Conservation (phyloP, 805 yeast species). For the Candida ipomoeae region DNA sequence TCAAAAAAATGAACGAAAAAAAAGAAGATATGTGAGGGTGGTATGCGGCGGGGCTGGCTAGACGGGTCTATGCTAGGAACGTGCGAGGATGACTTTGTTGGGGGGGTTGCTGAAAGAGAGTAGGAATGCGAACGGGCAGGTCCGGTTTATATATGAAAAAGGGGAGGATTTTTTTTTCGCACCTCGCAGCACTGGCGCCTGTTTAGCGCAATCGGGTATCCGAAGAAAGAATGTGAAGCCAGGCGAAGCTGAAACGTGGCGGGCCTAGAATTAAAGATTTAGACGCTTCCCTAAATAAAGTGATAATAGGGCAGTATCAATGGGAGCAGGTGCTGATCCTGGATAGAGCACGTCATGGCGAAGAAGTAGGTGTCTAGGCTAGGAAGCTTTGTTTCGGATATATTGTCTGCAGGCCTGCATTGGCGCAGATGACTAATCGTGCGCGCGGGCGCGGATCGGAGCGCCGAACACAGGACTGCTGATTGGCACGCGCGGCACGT, state of each 20-base stretch:
- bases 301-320: too few relatives aligned
- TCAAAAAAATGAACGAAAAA: constrained; percentile 6
- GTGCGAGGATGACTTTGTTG: not conserved
- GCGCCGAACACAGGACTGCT: not conserved
- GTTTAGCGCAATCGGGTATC: not conserved
- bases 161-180: not conserved
- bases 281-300: too few relatives aligned
- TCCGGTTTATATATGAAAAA: not conserved
- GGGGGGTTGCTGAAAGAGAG: not conserved
- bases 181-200: not conserved
- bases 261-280: too few relatives aligned
- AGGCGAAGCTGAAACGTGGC: not conserved
- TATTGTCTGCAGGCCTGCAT: not conserved
- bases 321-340: too few relatives aligned
- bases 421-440: not conserved
- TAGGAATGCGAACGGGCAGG: not conserved
- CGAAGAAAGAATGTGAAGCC: too few relatives aligned
- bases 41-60: not conserved
- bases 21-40: constrained; percentile 2
- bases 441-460: not conserved
- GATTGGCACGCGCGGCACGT: not conserved
- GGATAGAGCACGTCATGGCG: too few relatives aligned
- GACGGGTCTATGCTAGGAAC: not conserved
- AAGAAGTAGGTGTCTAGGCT: too few relatives aligned
- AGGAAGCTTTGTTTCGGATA: not conserved